Conservation (phyloP, 768 basidiomycete species). For the Coprinopsis marcescibilis region DNA sequence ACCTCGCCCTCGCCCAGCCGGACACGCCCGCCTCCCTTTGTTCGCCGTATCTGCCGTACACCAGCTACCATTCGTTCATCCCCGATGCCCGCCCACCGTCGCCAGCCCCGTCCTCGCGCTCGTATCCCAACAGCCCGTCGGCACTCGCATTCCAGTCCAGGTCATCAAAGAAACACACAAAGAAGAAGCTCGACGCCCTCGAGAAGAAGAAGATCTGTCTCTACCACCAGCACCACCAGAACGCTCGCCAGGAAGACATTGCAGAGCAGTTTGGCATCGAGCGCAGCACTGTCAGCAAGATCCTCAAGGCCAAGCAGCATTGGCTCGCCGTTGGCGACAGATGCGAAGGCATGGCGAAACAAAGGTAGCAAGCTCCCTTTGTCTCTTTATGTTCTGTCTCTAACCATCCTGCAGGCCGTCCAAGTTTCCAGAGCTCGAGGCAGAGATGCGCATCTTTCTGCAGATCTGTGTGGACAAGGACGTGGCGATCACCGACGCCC, state of each 20-base stretch:
- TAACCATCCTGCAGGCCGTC: constrained; percentile 46
- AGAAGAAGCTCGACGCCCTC: constrained; percentile 67
- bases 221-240: constrained; percentile 58
- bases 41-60: constrained; percentile 39
- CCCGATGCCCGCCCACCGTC: constrained; percentile 49
- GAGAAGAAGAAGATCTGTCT: constrained; percentile 74
- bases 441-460: constrained; percentile 55
- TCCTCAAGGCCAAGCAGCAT: constrained; percentile 75
- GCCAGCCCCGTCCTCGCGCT: constrained; percentile 52
- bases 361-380: constrained; percentile 42
- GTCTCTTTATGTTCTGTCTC: constrained; percentile 9
- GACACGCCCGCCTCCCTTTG: constrained; percentile 40
- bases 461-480: constrained; percentile 42
- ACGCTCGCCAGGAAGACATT: constrained; percentile 79
- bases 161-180: constrained; percentile 58
- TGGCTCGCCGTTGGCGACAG: constrained; percentile 70
- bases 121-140: constrained; percentile 36
- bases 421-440: constrained; percentile 77
- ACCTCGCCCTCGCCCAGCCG: constrained; percentile 34
- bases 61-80: constrained; percentile 26
- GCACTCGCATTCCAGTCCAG: too few relatives aligned
- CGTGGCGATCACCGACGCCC: constrained; percentile 55
- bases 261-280: constrained; percentile 73
- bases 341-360: constrained; percentile 56
- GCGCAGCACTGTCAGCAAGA: constrained; percentile 91